These are phyloP conservation scores for Phytophthora litchii DNA, from an alignment of 352 stramenopile genomes.

Conservation along the genomic window DNA sequence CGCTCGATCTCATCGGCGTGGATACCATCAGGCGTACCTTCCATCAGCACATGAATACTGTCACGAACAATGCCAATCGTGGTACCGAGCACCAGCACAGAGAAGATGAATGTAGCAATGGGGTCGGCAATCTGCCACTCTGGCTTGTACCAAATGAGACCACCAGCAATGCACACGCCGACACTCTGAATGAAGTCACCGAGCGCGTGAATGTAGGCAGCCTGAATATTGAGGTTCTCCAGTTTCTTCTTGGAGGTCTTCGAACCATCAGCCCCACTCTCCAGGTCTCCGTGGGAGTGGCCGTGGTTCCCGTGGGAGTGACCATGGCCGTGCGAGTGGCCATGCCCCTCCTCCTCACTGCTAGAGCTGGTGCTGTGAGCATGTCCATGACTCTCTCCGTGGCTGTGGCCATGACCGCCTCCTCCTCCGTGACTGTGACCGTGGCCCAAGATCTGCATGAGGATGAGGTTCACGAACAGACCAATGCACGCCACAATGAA, in stretches of 20 bases:
- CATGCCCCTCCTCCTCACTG: slow-evolving; percentile 16
- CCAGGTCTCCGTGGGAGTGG: slow-evolving; percentile 38
- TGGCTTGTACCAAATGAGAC: slow-evolving; percentile 97
- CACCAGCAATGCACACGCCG: slow-evolving; percentile 95
- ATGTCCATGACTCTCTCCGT: slow-evolving; percentile 41
- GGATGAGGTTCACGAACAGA: slow-evolving; percentile 95
- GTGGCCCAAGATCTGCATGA: slow-evolving; percentile 94
- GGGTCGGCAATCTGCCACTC: slow-evolving; percentile 96
- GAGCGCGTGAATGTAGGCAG: slow-evolving; percentile 97
- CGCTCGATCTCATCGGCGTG: slow-evolving; percentile 86
- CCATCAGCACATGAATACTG: slow-evolving; percentile 95
- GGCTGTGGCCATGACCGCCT: slow-evolving; percentile 48
- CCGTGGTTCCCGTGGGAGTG: slow-evolving; percentile 37
- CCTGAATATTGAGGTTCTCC: slow-evolving; percentile 95
- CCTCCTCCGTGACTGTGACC: slow-evolving; percentile 61
- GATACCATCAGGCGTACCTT: slow-evolving; percentile 94
- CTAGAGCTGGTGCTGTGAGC: slow-evolving; percentile 17
- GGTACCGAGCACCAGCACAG: slow-evolving; percentile 93
- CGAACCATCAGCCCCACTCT: slow-evolving; percentile 31
- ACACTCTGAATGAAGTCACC: slow-evolving; percentile 97
- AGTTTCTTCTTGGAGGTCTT: slow-evolving; percentile 47
- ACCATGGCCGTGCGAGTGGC: slow-evolving; percentile 36
- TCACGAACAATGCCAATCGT: slow-evolving; percentile 92
- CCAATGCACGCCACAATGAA: slow-evolving; percentile 95
- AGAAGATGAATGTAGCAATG: slow-evolving; percentile 98